Evolutionary conservation across 2,329 filamentous ascomycete genomes (phyloP), one percentile per base, ranked within the genome.

Genomic region (Aspergillus sergii): DNA sequence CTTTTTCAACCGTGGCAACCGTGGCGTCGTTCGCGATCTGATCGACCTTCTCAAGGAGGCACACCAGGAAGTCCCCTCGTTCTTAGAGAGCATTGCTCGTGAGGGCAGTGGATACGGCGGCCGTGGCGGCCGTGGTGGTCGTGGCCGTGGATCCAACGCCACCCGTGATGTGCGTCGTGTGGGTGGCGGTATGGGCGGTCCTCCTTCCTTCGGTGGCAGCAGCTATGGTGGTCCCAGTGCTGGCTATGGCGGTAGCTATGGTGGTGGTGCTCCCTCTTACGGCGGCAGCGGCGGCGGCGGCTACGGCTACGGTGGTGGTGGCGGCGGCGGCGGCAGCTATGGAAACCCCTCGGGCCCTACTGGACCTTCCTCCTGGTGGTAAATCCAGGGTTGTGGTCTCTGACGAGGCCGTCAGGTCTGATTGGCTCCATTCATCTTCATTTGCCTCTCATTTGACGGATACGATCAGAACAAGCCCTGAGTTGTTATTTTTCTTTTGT

Each of bases 1-100:
- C 62, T 99, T 99, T 87, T 98, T 99, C 90, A 99, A 99, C 88
- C 94, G 95, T 77, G 94, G 94, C 76, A 99, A 99, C 86, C 93
- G 95, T 74, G 95, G 95, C 82, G 93, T 99, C 71, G 95, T 98
- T 68, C 91, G 95, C 71, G 95, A 98, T 73, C 89, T 99, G 66
- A 88, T 99, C 72, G 95, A 99, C n/a, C 89, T 99, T 32, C 88
- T 99, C 71, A 98, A 98, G 86, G 95, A 99, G 81, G 95, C 95
- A 70, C 96, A 99, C 84, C 95, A 99, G 81, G 95, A 99, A 76
- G 88, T 98, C 67, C 95, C 95, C 36, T 78, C 86, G 55, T 99
- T 98, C 88, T 86, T 99, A 65, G 95, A 99, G 86, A 96, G 91
- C 76, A 97, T 99, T 81, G 94, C 95, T 73, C 93, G 95, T 68